Conservation (phyloP, 257 asterid genomes). For the Solanum paucissectum region DNA sequence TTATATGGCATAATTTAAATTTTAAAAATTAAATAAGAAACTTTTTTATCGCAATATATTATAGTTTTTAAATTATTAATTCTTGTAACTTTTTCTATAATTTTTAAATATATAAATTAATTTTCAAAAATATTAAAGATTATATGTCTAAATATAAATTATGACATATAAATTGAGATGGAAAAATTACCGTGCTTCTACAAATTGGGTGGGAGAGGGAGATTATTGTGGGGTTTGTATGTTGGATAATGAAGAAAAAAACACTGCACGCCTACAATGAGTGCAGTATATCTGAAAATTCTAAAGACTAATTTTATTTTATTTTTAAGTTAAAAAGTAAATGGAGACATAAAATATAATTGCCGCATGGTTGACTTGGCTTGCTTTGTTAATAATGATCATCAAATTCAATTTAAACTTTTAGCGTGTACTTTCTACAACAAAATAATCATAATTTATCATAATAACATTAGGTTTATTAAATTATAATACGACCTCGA, state of each 20-base stretch:
- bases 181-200: accelerated
- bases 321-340: background rate
- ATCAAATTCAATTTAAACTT: background rate
- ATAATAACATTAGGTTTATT: too few species aligned
- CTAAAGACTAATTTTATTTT: background rate
- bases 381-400: background rate
- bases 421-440: background rate
- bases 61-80: too few species aligned
- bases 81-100: too few species aligned
- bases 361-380: background rate
- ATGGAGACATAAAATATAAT: background rate
- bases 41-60: too few species aligned
- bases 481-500: too few species aligned
- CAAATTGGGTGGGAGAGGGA: background rate
- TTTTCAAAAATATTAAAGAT: too few species aligned
- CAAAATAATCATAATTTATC: background rate
- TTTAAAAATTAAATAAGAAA: too few species aligned
- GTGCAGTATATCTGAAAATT: background rate
- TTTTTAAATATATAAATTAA: too few species aligned
- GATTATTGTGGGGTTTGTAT: background rate
- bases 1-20: too few species aligned
- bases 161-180: background rate
- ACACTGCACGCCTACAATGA: background rate
- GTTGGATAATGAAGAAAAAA: background rate
- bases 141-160: background rate